Evolutionary conservation across 805 yeast genomes (phyloP).

Genomic region (Ogataea nonfermentans): DNA sequence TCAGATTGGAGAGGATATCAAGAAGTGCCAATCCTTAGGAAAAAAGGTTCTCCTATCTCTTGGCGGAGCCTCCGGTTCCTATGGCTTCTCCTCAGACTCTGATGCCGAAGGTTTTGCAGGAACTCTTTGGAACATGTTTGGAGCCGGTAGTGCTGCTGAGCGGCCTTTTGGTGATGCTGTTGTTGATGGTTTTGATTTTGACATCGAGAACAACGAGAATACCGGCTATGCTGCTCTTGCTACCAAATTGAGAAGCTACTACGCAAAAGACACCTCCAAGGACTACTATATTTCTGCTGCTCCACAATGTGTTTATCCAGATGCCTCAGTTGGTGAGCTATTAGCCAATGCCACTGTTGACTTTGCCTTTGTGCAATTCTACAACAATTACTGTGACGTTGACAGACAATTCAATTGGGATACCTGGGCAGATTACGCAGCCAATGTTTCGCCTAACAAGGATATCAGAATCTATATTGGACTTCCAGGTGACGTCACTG

Average conservation of each 20-base stretch:
- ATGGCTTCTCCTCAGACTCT: constrained; percentile 49
- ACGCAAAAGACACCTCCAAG: constrained; percentile 44
- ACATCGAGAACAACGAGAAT: constrained; percentile 58
- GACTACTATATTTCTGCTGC: constrained; percentile 79
- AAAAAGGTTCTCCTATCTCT: constrained; percentile 74
- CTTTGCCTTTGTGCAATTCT: constrained; percentile 83
- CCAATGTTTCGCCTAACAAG: constrained; percentile 57
- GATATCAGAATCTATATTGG: constrained; percentile 73
- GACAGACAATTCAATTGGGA: constrained; percentile 56
- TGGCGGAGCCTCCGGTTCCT: constrained; percentile 66
- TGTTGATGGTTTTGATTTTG: constrained; percentile 82
- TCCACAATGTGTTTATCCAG: constrained; percentile 91
- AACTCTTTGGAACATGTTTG: constrained; percentile 61
- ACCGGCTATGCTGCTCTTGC: constrained; percentile 70
- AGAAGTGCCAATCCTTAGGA: constrained; percentile 74
- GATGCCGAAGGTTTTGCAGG: constrained; percentile 61
- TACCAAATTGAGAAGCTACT: constrained; percentile 42
- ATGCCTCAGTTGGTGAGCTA: constrained; percentile 48
- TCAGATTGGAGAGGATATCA: constrained; percentile 58
- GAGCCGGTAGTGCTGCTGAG: constrained; percentile 48
- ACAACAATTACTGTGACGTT: constrained; percentile 76
- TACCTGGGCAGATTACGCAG: constrained; percentile 69
- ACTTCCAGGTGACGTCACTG: constrained; percentile 54
- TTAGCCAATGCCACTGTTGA: constrained; percentile 59
- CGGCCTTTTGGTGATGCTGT: constrained; percentile 71